phyloP scores from a whole-genome alignment of 768 basidiomycete species.

The Clavulina sp. region DNA sequence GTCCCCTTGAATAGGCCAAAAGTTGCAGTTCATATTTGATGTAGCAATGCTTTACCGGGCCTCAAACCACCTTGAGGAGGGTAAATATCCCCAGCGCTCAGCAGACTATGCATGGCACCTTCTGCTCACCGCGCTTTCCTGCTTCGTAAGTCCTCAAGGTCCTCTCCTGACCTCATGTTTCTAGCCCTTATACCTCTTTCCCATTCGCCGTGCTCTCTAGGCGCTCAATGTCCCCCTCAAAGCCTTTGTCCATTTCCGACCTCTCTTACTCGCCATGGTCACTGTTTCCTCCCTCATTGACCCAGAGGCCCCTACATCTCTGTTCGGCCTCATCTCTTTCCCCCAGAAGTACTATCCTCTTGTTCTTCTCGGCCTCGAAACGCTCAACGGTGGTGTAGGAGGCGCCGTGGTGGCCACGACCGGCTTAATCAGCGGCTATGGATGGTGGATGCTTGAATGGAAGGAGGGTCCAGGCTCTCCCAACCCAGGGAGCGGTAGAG shows the following conservation, averaged over 20 bases:
- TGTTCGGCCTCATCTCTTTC: constrained; percentile 64
- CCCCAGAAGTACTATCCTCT: constrained; percentile 61
- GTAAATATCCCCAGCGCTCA: constrained; percentile 38
- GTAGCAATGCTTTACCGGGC: constrained; percentile 56
- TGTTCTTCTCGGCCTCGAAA: constrained; percentile 52
- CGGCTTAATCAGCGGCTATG: constrained; percentile 60
- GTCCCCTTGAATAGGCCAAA: constrained; percentile 27
- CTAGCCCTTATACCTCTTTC: not conserved
- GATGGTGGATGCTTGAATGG: constrained; percentile 40
- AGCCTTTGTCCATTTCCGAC: constrained; percentile 38
- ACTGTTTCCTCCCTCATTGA: constrained; percentile 53
- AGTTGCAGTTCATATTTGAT: constrained; percentile 45
- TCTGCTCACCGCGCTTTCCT: constrained; percentile 32
- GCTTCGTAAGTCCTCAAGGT: constrained; percentile 44
- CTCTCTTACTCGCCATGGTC: constrained; percentile 46
- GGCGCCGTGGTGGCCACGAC: constrained; percentile 41
- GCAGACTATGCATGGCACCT: constrained; percentile 69
- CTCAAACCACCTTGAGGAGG: constrained; percentile 43
- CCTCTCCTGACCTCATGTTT: not conserved
- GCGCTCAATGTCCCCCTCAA: constrained; percentile 43
- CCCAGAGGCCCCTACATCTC: constrained; percentile 46
- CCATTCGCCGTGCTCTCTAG: constrained; percentile 15
- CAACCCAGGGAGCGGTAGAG: constrained; percentile 24
- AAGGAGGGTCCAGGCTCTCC: constrained; percentile 35
- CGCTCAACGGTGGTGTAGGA: constrained; percentile 32